A percentile compares a stretch with the other conserved stretches of the same genome.
phyloP scores from a whole-genome alignment of 176 grass and related monocot species.

The Cenchrus purpureus region DNA sequence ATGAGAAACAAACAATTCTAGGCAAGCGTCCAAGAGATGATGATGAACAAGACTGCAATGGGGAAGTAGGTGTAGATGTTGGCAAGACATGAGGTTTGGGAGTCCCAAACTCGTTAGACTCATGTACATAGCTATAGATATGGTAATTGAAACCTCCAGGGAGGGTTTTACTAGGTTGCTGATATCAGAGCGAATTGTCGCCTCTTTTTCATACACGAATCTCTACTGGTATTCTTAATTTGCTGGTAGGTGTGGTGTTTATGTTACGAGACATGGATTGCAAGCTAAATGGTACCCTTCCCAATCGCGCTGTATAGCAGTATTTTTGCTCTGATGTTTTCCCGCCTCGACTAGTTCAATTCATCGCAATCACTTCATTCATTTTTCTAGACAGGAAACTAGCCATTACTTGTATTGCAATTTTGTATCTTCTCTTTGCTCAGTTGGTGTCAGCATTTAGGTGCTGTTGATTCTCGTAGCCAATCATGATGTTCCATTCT shows the following conservation, averaged over 20 bases:
- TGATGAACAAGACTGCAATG: constrained; percentile 36
- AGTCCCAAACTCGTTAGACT: constrained; percentile 30
- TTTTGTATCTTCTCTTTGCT: background rate
- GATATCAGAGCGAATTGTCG: constrained; percentile 29
- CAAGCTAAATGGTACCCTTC: constrained; percentile 31
- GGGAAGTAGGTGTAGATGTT: constrained; percentile 54
- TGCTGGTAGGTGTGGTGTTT: constrained; percentile 7
- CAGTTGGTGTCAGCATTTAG: constrained; percentile 10
- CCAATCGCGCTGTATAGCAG: constrained; percentile 13
- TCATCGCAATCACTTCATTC: background rate
- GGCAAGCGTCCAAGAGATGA: constrained; percentile 45
- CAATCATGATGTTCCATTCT: constrained; percentile 4
- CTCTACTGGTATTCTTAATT: constrained; percentile 44
- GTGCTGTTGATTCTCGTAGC: background rate
- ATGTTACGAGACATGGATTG: constrained; percentile 29
- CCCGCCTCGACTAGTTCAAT: background rate
- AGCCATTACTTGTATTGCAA: background rate
- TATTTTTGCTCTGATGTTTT: background rate
- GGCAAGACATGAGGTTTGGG: constrained; percentile 45
- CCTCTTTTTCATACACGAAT: constrained; percentile 26
- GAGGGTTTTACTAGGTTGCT: constrained; percentile 41
- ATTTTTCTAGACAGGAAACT: background rate
- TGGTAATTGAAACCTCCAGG: constrained; percentile 32
- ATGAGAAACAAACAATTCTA: constrained; percentile 43
- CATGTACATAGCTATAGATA: constrained; percentile 64